Conservation (phyloP, 1,139 yeast species). For the Blastobotrys ciferrii region DNA sequence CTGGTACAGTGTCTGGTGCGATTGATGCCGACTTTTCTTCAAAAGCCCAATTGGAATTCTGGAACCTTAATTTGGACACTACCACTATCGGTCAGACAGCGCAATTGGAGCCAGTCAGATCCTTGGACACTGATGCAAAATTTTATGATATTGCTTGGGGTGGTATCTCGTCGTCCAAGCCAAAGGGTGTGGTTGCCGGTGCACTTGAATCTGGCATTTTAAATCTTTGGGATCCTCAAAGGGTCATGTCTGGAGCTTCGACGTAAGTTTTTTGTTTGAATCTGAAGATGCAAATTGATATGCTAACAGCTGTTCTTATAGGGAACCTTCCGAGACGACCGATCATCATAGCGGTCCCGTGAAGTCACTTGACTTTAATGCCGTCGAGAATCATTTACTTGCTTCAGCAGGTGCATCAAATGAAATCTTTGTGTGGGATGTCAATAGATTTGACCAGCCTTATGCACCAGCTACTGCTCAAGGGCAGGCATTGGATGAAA, state of each 20-base stretch:
- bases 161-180: constrained; percentile 52
- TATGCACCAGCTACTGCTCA: constrained; percentile 68
- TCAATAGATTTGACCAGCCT: constrained; percentile 57
- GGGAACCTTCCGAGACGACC: constrained; percentile 34
- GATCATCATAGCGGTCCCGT: constrained; percentile 70
- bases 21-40: constrained; percentile 85
- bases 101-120: constrained; percentile 35
- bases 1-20: constrained; percentile 95
- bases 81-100: constrained; percentile 16
- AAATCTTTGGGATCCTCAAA: constrained; percentile 69
- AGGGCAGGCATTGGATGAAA: constrained; percentile 71
- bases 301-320: not conserved
- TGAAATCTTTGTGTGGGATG: constrained; percentile 88
- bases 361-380: constrained; percentile 73
- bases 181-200: constrained; percentile 71
- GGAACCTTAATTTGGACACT: constrained; percentile 59
- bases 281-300: no score
- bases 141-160: constrained; percentile 91
- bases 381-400: constrained; percentile 65
- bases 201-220: constrained; percentile 83
- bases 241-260: constrained; percentile 27
- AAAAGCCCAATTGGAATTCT: constrained; percentile 69
- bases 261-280: not conserved
- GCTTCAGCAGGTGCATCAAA: constrained; percentile 89
- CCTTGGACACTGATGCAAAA: constrained; percentile 53